Conservation (phyloP, 2,329 filamentous ascomycete species). For the Phyllosticta paracitricarpa region DNA sequence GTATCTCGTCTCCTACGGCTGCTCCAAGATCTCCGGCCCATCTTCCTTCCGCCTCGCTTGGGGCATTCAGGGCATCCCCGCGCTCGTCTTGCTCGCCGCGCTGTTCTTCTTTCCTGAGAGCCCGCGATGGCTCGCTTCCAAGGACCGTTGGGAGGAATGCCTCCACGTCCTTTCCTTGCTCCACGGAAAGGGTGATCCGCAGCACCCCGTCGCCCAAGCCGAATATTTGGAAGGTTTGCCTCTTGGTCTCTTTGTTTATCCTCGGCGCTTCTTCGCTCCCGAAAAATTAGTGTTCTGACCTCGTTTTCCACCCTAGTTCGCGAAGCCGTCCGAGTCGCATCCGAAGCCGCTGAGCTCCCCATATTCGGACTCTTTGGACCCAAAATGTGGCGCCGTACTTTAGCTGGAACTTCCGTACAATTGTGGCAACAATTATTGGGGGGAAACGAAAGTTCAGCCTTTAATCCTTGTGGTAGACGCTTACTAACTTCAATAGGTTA, state of each 20-base stretch:
- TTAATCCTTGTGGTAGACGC: not conserved
- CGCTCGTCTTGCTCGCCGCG: conserved; percentile 27
- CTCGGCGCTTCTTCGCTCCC: not conserved
- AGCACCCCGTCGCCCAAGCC: conserved; percentile 51
- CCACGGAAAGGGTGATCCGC: conserved; percentile 47
- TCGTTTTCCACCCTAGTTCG: not conserved
- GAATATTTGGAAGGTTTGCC: conserved; percentile 45
- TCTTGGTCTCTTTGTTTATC: not conserved
- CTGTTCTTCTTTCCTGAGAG: conserved; percentile 38
- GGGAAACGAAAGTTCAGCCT: conserved; percentile 13
- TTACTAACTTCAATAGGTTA: not conserved
- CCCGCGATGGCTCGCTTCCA: conserved; percentile 60
- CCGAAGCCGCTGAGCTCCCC: conserved; percentile 4
- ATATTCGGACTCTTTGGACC: conserved; percentile 9
- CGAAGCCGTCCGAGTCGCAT: conserved; percentile 8
- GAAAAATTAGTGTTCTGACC: not conserved
- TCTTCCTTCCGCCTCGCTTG: conserved; percentile 33
- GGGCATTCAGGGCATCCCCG: conserved; percentile 34
- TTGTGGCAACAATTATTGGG: conserved; percentile 45
- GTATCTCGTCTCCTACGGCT: conserved; percentile 55
- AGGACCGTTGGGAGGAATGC: conserved; percentile 59
- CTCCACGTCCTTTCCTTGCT: conserved; percentile 43
- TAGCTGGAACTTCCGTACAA: conserved; percentile 47
- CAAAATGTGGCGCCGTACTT: conserved; percentile 47
- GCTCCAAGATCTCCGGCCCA: conserved; percentile 41